Evolutionary conservation across 1,284 basidiomycete species (phyloP).

Genomic region (Boletus semigastroideus): DNA sequence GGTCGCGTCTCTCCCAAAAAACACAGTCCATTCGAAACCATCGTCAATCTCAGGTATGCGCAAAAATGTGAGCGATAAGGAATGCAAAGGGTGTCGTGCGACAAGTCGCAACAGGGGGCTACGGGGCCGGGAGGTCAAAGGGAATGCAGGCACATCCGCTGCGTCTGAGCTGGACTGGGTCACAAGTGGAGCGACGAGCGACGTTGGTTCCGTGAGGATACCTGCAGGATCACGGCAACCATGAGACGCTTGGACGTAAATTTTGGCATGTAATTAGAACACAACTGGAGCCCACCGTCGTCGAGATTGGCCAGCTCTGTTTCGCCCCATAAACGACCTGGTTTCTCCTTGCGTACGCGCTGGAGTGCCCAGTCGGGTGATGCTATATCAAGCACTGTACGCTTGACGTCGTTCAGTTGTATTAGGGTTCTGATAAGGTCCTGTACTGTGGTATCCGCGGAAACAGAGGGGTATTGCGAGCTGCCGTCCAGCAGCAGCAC

Average conservation of each 20-base stretch:
- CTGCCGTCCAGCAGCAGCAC: slow-evolving; percentile 56
- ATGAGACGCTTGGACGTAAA: slow-evolving; percentile 9
- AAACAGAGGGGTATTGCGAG: slow-evolving; percentile 62
- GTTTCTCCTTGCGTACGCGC: slow-evolving; percentile 53
- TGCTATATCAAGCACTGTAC: slow-evolving; percentile 55
- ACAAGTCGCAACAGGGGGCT: slow-evolving; percentile 68
- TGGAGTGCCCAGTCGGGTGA: slow-evolving; percentile 69
- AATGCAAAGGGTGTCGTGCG: slow-evolving; percentile 63
- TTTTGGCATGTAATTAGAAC: neutral
- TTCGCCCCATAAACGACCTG: slow-evolving; percentile 69
- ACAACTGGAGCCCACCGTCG: slow-evolving; percentile 50
- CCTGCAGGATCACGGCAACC: slow-evolving; percentile 42
- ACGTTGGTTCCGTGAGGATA: slow-evolving; percentile 43
- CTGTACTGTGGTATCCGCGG: slow-evolving; percentile 50
- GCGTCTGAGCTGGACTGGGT: slow-evolving; percentile 31
- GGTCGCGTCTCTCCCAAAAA: slow-evolving; percentile 54
- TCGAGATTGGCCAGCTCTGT: slow-evolving; percentile 61
- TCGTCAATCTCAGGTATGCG: slow-evolving; percentile 81
- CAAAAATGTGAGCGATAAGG: slow-evolving; percentile 55
- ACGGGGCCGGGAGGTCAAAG: slow-evolving; percentile 69
- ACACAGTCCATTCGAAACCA: slow-evolving; percentile 63
- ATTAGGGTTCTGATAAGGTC: slow-evolving; percentile 58
- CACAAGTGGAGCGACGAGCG: slow-evolving; percentile 53
- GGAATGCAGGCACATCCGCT: slow-evolving; percentile 50
- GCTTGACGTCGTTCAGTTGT: slow-evolving; percentile 45